phyloP scores from a whole-genome alignment of 805 yeast genomes.

The Nakazawaea holstii region DNA sequence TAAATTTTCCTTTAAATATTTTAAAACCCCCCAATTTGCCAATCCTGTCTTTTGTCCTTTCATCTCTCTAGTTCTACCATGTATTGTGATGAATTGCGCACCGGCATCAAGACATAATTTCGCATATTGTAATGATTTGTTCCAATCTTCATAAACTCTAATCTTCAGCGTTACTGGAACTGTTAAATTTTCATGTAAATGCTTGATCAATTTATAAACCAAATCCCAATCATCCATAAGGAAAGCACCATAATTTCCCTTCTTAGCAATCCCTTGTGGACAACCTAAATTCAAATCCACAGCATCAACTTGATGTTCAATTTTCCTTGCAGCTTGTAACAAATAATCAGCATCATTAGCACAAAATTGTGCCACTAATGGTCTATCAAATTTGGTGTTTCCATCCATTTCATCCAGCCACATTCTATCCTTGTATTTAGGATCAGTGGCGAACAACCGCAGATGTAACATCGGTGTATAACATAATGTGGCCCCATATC shows the following conservation, averaged over 20 bases:
- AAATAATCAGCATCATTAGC: slow-evolving; percentile 91
- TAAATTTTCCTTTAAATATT: slow-evolving; percentile 70
- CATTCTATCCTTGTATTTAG: slow-evolving; percentile 73
- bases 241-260: slow-evolving; percentile 94
- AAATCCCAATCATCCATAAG: slow-evolving; percentile 96
- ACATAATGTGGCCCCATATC: slow-evolving; percentile 88
- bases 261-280: slow-evolving; percentile 95
- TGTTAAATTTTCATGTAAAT: slow-evolving; percentile 65
- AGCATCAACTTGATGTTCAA: slow-evolving; percentile 86
- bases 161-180: slow-evolving; percentile 96
- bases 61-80: slow-evolving; percentile 95
- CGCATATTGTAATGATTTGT: slow-evolving; percentile 82
- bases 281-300: slow-evolving; percentile 95
- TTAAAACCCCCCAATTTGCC: slow-evolving; percentile 86
- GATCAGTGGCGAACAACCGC: slow-evolving; percentile 76
- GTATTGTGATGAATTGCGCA: slow-evolving; percentile 91
- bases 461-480: slow-evolving; percentile 98
- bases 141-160: slow-evolving; percentile 79
- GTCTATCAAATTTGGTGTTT: slow-evolving; percentile 61
- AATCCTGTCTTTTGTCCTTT: slow-evolving; percentile 95
- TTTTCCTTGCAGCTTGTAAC: slow-evolving; percentile 72
- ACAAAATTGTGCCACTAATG: slow-evolving; percentile 90
- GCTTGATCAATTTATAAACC: slow-evolving; percentile 64
- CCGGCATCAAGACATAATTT: slow-evolving; percentile 87
- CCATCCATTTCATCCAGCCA: slow-evolving; percentile 72